Conservation (phyloP, 2,329 filamentous ascomycete species). For the Pseudogymnoascus sp. region DNA sequence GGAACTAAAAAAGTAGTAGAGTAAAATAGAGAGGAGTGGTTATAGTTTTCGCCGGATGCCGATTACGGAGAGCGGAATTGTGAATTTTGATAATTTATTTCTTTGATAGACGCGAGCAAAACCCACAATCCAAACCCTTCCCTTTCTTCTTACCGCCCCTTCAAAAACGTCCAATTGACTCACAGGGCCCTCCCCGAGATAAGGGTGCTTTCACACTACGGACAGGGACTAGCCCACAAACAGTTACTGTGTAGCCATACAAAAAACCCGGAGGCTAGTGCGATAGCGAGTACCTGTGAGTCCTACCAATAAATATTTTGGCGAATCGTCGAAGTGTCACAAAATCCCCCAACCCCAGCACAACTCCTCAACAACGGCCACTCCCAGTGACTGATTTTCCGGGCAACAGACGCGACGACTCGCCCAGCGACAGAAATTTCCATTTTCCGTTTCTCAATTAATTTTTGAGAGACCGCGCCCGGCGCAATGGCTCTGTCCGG, state of each 20-base stretch:
- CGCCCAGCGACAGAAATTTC: conserved; percentile 7
- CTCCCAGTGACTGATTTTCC: conserved; percentile 2
- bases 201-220: not conserved
- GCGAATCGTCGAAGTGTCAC: not conserved
- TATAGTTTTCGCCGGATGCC: not conserved
- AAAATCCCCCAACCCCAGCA: conserved; percentile 10
- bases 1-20: not conserved
- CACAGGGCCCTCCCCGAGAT: conserved; percentile 5
- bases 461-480: conserved; percentile 14
- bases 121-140: conserved; percentile 10
- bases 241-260: conserved; percentile 5
- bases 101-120: not conserved
- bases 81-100: conserved; percentile 8
- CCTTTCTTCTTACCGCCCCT: not conserved
- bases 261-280: conserved; percentile 8
- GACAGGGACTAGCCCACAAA: conserved; percentile 1
- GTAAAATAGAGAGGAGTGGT: not conserved
- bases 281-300: conserved; percentile 8
- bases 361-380: conserved; percentile 13
- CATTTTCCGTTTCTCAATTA: not conserved
- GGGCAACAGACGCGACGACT: conserved; percentile 10
- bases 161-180: conserved; percentile 2
- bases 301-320: conserved; percentile 7
- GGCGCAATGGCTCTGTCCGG: conserved; percentile 28
- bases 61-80: not conserved